phyloP scores from a whole-genome alignment of 2,329 filamentous ascomycete genomes.

The Alternaria atra region DNA sequence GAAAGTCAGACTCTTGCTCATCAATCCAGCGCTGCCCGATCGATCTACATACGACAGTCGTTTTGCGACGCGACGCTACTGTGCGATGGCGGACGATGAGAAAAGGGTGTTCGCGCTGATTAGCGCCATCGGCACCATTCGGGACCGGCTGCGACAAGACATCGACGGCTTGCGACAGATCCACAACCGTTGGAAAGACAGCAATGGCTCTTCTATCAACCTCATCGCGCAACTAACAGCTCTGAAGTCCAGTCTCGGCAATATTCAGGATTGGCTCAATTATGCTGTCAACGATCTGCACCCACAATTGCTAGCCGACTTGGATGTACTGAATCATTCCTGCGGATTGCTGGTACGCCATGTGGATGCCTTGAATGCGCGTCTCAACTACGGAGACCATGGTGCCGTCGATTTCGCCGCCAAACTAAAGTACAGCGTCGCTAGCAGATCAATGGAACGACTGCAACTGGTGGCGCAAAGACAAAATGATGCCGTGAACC shows the following conservation, averaged over 20 bases:
- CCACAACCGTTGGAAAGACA: conserved; percentile 46
- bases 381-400: conserved; percentile 42
- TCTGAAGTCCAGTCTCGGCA: conserved; percentile 45
- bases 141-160: conserved; percentile 42
- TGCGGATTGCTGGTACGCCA: conserved; percentile 43
- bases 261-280: conserved; percentile 48
- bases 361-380: conserved; percentile 35
- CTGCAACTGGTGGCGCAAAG: conserved; percentile 43
- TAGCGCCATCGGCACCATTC: conserved; percentile 39
- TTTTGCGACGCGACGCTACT: conserved; percentile 30
- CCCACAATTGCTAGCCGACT: conserved; percentile 45
- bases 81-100: conserved; percentile 34
- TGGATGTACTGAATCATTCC: conserved; percentile 45
- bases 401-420: conserved; percentile 45
- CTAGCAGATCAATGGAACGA: conserved; percentile 43
- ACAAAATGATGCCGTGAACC: conserved; percentile 46
- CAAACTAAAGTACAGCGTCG: conserved; percentile 44
- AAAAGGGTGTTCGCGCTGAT: conserved; percentile 43
- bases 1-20: conserved; percentile 6
- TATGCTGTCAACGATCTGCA: conserved; percentile 47
- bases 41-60: conserved; percentile 3
- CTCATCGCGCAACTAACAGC: conserved; percentile 49
- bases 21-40: conserved; percentile 10
- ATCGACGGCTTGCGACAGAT: conserved; percentile 47
- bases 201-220: conserved; percentile 44